Percentiles rank a stretch among this genome's conserved stretches.
These are phyloP conservation scores for Euclidium syriacum DNA, from an alignment of 345 rosid species.

Conservation along the genomic window DNA sequence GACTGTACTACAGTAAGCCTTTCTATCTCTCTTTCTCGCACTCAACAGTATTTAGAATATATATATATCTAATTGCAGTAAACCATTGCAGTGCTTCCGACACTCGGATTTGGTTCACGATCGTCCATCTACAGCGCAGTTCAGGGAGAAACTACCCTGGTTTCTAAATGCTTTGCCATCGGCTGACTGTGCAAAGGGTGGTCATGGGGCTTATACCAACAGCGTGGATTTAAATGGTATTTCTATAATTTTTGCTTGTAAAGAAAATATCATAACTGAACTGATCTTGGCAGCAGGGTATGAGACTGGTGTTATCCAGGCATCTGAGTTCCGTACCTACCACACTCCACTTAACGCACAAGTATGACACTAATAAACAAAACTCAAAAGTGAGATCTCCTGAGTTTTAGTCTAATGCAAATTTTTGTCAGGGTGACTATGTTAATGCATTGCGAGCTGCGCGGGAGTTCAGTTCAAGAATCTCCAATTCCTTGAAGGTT, in stretches of 20 bases:
- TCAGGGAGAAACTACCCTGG: conserved; percentile 87
- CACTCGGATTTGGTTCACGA: conserved; percentile 66
- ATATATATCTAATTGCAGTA: conserved; percentile 29
- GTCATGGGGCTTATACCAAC: conserved; percentile 90
- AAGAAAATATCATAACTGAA: no score
- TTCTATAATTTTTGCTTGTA: conserved; percentile 5
- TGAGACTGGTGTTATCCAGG: conserved; percentile 70
- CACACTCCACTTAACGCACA: conserved; percentile 89
- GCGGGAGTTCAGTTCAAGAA: conserved; percentile 69
- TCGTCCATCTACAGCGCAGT: conserved; percentile 76
- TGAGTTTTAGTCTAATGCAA: conserved; percentile 14
- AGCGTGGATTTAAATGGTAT: conserved; percentile 76
- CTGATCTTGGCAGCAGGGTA: no score
- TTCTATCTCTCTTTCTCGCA: neutral
- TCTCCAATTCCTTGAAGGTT: conserved; percentile 76
- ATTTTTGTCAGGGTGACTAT: conserved; percentile 61
- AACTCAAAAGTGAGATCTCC: neutral
- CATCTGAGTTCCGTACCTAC: conserved; percentile 92
- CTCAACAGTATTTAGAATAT: conserved; percentile 8
- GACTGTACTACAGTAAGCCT: conserved; percentile 86
- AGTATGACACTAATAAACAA: conserved; percentile 33
- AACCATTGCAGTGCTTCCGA: conserved; percentile 71
- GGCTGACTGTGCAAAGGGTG: conserved; percentile 99
- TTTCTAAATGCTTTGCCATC: conserved; percentile 91
- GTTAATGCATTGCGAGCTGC: conserved; percentile 85